Base-by-base conservation (phyloP, 106 monocot genomes). In the Allium fistulosum region DNA sequence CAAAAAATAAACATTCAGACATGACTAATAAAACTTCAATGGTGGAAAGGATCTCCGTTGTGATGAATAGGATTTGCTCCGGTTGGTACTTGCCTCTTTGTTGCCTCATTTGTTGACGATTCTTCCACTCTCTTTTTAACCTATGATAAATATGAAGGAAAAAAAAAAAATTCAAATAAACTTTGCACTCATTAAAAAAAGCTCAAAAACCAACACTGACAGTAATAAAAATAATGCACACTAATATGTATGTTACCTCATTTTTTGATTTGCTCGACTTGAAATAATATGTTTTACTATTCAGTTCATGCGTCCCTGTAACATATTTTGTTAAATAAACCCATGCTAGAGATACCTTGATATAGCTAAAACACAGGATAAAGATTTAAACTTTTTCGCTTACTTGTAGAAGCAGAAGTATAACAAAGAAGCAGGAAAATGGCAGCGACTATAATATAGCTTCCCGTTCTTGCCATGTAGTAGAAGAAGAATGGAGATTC, bases 11-110 rank as follows among this genome's bases (percentile, higher is more conserved):
- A 37, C 2, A 37, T 4, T 37, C 37, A 37, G 1, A 2, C 37
- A 37, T 37, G 5, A 37, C 37, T 5, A 37, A 37, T 37, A 2
- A 37, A 37, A 37, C 37, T 1, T 37, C 16, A 59, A 16, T 59
- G 59, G 59, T 59, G 59, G 16, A 59, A 59, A 59, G 59, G 59
- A 26, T 59, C 59, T 15, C 59, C 9, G 59, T 59, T 59, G 59
- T 59, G 59, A 17, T 59, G 59, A 59, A 59, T 17, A 26, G 59
- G 59, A 26, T 59, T 59, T 16, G 59, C 9, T 13, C 59, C 59
- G 9, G 59, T 59, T 2, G 59, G 59, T 9, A 59, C 59, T 59
- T 59, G 59, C 59, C 59, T 59, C 59, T 13, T 16, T 16, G 59
- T 18, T 59, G 16, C 59, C 26, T 59, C 59, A 3, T 8, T 26